phyloP scores from a whole-genome alignment of 2,329 filamentous ascomycete genomes.

The Sclerotinia subarctica region DNA sequence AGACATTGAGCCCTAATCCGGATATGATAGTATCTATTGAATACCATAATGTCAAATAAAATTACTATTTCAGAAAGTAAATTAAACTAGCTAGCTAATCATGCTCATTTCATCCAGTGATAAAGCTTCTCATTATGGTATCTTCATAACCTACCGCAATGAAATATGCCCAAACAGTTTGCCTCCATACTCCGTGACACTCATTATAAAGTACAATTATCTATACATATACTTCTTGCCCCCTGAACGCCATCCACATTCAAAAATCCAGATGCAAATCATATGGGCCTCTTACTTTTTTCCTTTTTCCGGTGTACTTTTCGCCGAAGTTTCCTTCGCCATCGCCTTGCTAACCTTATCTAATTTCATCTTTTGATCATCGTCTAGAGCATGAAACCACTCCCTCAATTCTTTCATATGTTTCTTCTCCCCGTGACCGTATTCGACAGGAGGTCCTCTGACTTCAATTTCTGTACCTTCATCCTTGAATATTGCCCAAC shows the following conservation, averaged over 20 bases:
- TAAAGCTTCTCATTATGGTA: not conserved
- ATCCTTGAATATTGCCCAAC: constrained; percentile 60
- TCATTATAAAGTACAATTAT: constrained; percentile 5
- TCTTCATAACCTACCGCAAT: not conserved
- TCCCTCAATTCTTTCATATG: constrained; percentile 51
- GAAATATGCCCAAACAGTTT: not conserved
- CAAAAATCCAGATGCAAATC: not conserved
- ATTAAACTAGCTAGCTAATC: not conserved
- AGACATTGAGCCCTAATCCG: not conserved
- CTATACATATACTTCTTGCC: not conserved
- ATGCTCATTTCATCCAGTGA: not conserved
- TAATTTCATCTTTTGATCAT: constrained; percentile 2
- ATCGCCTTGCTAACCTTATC: constrained; percentile 1
- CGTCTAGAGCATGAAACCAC: constrained; percentile 45
- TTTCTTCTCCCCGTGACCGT: constrained; percentile 48
- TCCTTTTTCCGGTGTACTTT: constrained; percentile 8
- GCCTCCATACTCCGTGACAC: not conserved
- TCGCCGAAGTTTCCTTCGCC: not conserved
- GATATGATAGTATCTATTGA: not conserved
- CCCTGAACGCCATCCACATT: not conserved
- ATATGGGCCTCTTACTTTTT: constrained; percentile 2
- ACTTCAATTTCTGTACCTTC: constrained; percentile 47
- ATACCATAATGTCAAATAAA: not conserved
- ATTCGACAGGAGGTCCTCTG: constrained; percentile 58
- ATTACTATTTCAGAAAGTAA: not conserved